phyloP scores from a whole-genome alignment of 106 monocot species.

The Cymbidium sinense region DNA sequence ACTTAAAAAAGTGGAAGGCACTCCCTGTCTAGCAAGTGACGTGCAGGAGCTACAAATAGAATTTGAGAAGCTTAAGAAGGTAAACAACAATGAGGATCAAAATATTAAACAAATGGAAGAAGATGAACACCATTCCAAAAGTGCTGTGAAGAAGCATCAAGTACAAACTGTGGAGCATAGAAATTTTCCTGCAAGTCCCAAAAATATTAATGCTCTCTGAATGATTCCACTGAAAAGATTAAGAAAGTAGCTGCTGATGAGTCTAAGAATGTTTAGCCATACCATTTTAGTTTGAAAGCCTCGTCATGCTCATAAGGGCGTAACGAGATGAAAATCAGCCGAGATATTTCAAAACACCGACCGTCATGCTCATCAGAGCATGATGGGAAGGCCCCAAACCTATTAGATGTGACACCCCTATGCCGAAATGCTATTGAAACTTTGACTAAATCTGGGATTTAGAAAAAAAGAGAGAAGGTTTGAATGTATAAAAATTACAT shows the following conservation, averaged over 20 bases:
- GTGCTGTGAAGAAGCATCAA: neutral
- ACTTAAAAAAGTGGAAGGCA: neutral
- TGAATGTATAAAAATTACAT: too few relatives aligned
- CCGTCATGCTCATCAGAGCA: too few relatives aligned
- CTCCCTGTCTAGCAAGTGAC: neutral
- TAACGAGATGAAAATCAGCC: too few relatives aligned
- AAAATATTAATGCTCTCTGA: neutral
- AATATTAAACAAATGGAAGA: neutral
- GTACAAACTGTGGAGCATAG: constrained; percentile 30
- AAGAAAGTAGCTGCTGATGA: constrained; percentile 14
- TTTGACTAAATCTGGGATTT: too few relatives aligned
- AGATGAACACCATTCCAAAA: constrained; percentile 5
- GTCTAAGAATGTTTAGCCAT: constrained; percentile 17
- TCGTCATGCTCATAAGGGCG: too few relatives aligned
- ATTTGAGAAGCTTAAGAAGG: neutral
- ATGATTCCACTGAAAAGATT: constrained; percentile 15
- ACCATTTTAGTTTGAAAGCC: neutral
- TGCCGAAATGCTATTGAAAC: too few relatives aligned
- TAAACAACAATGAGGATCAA: neutral
- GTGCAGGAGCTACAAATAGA: neutral
- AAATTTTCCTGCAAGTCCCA: constrained; percentile 34
- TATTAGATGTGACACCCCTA: too few relatives aligned
- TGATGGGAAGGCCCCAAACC: too few relatives aligned
- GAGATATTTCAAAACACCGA: too few relatives aligned
- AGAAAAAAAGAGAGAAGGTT: too few relatives aligned